Conservation (phyloP, 371 early-diverging fungal genomes). For the Rhizomucor miehei region DNA sequence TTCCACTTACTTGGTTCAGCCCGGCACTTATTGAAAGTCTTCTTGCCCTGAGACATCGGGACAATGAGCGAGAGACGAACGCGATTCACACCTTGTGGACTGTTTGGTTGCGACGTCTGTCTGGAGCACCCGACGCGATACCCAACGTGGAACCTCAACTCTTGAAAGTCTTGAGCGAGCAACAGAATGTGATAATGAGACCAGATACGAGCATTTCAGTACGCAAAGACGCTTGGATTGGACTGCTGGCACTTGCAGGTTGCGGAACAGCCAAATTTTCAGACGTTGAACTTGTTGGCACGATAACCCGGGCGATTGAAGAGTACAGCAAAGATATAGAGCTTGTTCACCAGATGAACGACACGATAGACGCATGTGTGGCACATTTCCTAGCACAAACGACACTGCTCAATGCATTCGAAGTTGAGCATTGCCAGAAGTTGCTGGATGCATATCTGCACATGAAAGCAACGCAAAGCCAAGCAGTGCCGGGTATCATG, state of each 20-base stretch:
- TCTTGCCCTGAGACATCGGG: conserved; percentile 4
- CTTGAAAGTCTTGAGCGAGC: conserved; percentile 9
- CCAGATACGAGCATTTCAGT: not conserved
- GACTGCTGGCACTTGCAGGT: conserved; percentile 31
- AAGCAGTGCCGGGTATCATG: conserved; percentile 23
- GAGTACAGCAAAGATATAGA: conserved; percentile 2
- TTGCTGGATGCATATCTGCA: conserved; percentile 23
- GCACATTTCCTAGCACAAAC: conserved; percentile 41
- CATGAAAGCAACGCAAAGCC: conserved; percentile 9
- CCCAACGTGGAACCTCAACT: conserved; percentile 12
- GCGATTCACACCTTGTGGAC: conserved; percentile 15
- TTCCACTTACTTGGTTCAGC: conserved; percentile 48
- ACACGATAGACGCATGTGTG: conserved; percentile 36
- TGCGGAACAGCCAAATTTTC: conserved; percentile 8
- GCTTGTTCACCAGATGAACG: conserved; percentile 13
- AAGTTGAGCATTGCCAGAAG: conserved; percentile 23
- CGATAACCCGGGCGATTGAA: conserved; percentile 20
- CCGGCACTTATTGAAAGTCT: conserved; percentile 21
- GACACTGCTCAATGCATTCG: conserved; percentile 34
- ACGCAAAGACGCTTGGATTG: conserved; percentile 39
- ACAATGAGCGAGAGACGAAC: not conserved
- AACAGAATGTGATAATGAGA: conserved; percentile 8
- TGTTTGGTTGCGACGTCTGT: conserved; percentile 35
- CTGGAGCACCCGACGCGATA: conserved; percentile 12
- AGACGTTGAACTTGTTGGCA: conserved; percentile 18